These are phyloP conservation scores for Cyberlindnera euphorbiiphila DNA, from an alignment of 805 yeast species.

Conservation along the genomic window DNA sequence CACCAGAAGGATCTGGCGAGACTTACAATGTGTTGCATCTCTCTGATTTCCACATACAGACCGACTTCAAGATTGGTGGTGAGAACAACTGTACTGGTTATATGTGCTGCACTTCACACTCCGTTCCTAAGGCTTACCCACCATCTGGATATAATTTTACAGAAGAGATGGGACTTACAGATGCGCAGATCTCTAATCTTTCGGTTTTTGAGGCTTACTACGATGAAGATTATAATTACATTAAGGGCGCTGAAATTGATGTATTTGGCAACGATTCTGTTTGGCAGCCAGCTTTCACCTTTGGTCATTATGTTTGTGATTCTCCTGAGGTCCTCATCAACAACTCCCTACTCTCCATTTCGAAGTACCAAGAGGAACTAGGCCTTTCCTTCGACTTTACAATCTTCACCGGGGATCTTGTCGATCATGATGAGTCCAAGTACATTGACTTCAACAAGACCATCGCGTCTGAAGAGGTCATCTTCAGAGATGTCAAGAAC, in stretches of 20 bases:
- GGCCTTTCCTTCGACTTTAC: slow-evolving; percentile 51
- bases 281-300: slow-evolving; percentile 53
- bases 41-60: slow-evolving; percentile 62
- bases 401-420: slow-evolving; percentile 70
- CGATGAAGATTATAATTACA: slow-evolving; percentile 28
- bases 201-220: slow-evolving; percentile 31
- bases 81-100: slow-evolving; percentile 51
- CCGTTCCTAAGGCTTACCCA: slow-evolving; percentile 12
- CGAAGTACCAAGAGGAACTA: slow-evolving; percentile 30
- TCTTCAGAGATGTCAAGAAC: slow-evolving; percentile 49
- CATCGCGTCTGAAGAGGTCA: slow-evolving; percentile 45
- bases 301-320: slow-evolving; percentile 63
- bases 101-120: slow-evolving; percentile 56
- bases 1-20: slow-evolving; percentile 41
- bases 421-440: slow-evolving; percentile 58
- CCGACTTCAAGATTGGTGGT: slow-evolving; percentile 48
- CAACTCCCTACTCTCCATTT: slow-evolving; percentile 46
- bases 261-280: slow-evolving; percentile 33
- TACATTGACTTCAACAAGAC: slow-evolving; percentile 46
- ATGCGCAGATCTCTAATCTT: slow-evolving; percentile 25
- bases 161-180: too few relatives aligned
- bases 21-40: slow-evolving; percentile 61
- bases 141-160: slow-evolving; percentile 14
- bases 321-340: slow-evolving; percentile 62
- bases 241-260: slow-evolving; percentile 30